These are phyloP conservation scores for Candida mesenterica DNA, from an alignment of 1,139 yeast species.

Conservation along the genomic window DNA sequence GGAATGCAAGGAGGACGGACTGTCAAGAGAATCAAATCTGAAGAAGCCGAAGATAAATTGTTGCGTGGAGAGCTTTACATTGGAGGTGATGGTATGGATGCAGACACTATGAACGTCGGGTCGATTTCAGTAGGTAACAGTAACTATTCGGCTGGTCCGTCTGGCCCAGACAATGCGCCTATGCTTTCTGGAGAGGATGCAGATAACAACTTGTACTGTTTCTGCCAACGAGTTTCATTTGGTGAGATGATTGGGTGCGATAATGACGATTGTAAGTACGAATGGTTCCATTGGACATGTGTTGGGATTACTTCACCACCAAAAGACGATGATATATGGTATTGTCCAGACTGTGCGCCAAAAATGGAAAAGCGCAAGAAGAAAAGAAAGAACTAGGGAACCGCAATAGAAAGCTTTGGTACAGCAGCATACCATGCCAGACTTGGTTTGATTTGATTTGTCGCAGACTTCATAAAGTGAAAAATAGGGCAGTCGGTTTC, in stretches of 20 bases:
- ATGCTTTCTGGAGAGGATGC: slow-evolving; percentile 55
- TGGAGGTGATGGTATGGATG: slow-evolving; percentile 1
- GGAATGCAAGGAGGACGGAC: slow-evolving; percentile 18
- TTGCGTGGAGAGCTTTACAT: slow-evolving; percentile 6
- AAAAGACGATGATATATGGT: slow-evolving; percentile 64
- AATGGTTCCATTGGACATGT: slow-evolving; percentile 88
- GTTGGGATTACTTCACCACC: slow-evolving; percentile 77
- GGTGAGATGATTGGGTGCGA: slow-evolving; percentile 96
- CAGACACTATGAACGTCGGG: slow-evolving; percentile 5
- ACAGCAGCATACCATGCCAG: neutral
- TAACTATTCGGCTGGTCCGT: slow-evolving; percentile 5
- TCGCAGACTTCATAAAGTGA: no score
- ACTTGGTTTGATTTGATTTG: no score
- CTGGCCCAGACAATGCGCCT: slow-evolving; percentile 11
- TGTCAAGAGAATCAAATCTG: slow-evolving; percentile 27
- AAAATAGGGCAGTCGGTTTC: no score
- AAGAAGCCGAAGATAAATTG: slow-evolving; percentile 17
- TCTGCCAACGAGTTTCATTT: slow-evolving; percentile 81
- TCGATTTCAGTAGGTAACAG: neutral
- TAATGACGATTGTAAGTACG: slow-evolving; percentile 73
- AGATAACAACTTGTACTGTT: slow-evolving; percentile 65
- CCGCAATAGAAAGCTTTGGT: neutral
- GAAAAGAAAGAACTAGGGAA: slow-evolving; percentile 31
- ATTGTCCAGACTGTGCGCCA: slow-evolving; percentile 65
- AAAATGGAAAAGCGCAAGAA: slow-evolving; percentile 49